phyloP scores from a whole-genome alignment of 306 rosid species.

The Sindora glabra region DNA sequence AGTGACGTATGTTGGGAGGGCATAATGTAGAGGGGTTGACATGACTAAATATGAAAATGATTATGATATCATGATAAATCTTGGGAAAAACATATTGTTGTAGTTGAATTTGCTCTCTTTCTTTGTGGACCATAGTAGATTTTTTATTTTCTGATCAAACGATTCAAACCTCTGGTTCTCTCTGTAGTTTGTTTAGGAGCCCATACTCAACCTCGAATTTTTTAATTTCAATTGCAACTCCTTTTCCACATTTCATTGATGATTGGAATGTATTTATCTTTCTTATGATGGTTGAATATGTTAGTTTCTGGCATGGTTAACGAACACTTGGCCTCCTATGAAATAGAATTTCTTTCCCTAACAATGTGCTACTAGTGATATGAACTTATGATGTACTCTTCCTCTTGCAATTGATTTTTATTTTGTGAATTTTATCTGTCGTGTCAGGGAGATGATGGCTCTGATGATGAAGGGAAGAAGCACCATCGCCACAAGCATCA shows the following conservation, averaged over 20 bases:
- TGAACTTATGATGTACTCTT: neutral
- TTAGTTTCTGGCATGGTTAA: neutral
- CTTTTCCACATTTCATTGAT: neutral
- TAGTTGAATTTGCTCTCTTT: no score
- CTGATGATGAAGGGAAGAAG: conserved; percentile 53
- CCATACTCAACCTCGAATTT: neutral
- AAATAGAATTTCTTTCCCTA: neutral
- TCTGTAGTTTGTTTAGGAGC: neutral
- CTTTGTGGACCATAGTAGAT: no score
- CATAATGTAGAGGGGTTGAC: no score
- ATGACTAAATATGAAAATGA: no score
- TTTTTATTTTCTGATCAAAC: no score
- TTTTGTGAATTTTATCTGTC: neutral
- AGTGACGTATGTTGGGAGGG: no score
- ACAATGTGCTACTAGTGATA: neutral
- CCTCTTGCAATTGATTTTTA: neutral
- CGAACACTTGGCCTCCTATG: neutral
- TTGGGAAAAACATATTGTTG: no score
- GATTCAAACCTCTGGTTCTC: neutral
- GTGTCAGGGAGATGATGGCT: conserved; percentile 44
- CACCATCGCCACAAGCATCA: conserved; percentile 48
- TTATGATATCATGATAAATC: no score
- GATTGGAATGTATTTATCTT: no score
- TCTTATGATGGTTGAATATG: no score
- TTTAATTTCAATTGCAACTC: neutral